phyloP scores from a whole-genome alignment of 2,329 filamentous ascomycete species.

The Ceratocystis lukuohia region DNA sequence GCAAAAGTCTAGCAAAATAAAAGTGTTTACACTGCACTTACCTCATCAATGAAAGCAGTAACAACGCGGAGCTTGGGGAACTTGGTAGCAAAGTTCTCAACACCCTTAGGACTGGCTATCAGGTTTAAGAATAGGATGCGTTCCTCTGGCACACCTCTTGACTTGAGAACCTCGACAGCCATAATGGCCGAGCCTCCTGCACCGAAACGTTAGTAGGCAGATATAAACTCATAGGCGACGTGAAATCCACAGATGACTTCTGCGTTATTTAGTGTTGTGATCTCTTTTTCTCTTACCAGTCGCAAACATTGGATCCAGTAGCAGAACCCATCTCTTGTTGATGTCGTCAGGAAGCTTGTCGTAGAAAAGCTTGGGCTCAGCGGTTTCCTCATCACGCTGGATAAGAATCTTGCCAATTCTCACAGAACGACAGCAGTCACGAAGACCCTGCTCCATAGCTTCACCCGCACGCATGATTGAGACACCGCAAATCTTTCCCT shows the following conservation, averaged over 20 bases:
- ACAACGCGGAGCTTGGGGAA: conserved; percentile 86
- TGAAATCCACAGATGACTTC: neutral
- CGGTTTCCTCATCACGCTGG: conserved; percentile 90
- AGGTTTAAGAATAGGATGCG: conserved; percentile 92
- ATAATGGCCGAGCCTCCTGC: conserved; percentile 87
- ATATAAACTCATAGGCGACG: neutral
- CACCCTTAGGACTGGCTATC: conserved; percentile 91
- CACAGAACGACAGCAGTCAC: conserved; percentile 95
- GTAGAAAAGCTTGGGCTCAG: conserved; percentile 86
- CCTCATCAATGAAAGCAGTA: conserved; percentile 86
- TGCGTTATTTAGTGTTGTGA: neutral
- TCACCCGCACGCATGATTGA: conserved; percentile 98
- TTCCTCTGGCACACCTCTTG: conserved; percentile 83
- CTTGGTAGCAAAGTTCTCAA: conserved; percentile 73
- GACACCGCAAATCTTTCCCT: conserved; percentile 96
- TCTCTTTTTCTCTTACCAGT: conserved; percentile 48
- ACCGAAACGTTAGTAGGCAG: conserved; percentile 8
- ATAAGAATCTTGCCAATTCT: conserved; percentile 97
- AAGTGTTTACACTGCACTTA: conserved; percentile 25
- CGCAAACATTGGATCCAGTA: conserved; percentile 98
- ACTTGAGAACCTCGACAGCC: conserved; percentile 86
- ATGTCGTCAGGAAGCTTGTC: conserved; percentile 96
- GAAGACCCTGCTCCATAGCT: conserved; percentile 92
- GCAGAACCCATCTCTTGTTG: conserved; percentile 76
- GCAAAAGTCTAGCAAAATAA: neutral